Percentiles rank a stretch among this genome's conserved stretches.
Evolutionary conservation across 2,329 filamentous ascomycete genomes (phyloP).

Genomic region (Colletotrichum musicola): DNA sequence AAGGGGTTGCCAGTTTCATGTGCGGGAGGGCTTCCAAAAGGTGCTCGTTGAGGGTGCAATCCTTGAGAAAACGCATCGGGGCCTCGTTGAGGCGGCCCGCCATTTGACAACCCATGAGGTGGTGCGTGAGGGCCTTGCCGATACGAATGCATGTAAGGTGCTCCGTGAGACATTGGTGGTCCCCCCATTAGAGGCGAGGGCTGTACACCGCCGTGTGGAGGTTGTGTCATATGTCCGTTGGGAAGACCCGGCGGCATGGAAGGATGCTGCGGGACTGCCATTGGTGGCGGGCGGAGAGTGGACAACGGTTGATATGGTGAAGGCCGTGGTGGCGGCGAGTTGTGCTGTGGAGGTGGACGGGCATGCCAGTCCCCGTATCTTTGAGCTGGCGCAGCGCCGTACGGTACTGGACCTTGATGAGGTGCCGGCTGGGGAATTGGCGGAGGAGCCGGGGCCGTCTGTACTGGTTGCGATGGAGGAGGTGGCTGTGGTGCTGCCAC

Average conservation of each 20-base stretch:
- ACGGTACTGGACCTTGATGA: slow-evolving; percentile 52
- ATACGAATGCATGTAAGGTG: slow-evolving; percentile 49
- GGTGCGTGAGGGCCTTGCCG: slow-evolving; percentile 44
- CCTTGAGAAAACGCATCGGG: slow-evolving; percentile 62
- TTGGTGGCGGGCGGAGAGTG: slow-evolving; percentile 63
- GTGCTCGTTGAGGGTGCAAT: slow-evolving; percentile 55
- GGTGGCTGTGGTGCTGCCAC: slow-evolving; percentile 37
- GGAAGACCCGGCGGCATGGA: slow-evolving; percentile 57
- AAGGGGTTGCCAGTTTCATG: slow-evolving; percentile 42
- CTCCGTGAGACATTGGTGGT: slow-evolving; percentile 49
- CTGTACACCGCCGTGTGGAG: slow-evolving; percentile 60
- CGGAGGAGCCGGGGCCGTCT: slow-evolving; percentile 44
- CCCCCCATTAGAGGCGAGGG: slow-evolving; percentile 57
- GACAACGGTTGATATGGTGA: slow-evolving; percentile 53
- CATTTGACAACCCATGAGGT: slow-evolving; percentile 52
- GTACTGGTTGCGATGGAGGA: neutral
- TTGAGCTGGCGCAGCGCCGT: slow-evolving; percentile 42
- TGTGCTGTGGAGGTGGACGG: slow-evolving; percentile 62
- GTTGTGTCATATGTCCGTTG: slow-evolving; percentile 55
- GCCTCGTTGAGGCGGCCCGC: slow-evolving; percentile 56
- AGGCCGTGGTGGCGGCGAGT: slow-evolving; percentile 59
- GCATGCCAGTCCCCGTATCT: slow-evolving; percentile 59
- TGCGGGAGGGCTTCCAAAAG: slow-evolving; percentile 60
- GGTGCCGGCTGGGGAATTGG: slow-evolving; percentile 51
- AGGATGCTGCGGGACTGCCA: slow-evolving; percentile 56